Evolutionary conservation across 177 flowering plant species (phyloP).

Genomic region (Vitis hybrid): DNA sequence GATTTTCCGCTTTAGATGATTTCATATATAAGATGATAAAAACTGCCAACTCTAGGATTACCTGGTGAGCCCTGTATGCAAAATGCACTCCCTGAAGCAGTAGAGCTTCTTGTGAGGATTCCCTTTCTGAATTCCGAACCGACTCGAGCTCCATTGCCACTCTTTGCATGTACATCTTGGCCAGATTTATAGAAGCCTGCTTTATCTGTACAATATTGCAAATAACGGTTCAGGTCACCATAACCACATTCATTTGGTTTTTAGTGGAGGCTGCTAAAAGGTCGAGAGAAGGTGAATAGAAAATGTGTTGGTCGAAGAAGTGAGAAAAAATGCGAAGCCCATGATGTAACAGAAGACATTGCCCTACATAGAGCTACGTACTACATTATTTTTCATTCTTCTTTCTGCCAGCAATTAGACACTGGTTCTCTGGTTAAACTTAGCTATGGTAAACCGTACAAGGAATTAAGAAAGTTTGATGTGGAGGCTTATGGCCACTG

Average conservation of each 20-base stretch:
- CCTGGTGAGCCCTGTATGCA: slow-evolving; percentile 75
- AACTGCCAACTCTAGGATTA: slow-evolving; percentile 18
- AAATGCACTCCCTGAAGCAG: slow-evolving; percentile 69
- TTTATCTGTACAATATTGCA: slow-evolving; percentile 49
- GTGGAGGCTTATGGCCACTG: no score
- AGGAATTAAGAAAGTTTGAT: no score
- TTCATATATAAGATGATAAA: not conserved
- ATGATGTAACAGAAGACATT: no score
- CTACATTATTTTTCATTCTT: no score
- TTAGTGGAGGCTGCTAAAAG: no score
- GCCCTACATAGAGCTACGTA: no score
- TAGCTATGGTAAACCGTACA: no score
- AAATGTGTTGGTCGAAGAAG: no score
- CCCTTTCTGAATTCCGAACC: slow-evolving; percentile 42
- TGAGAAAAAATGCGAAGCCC: no score
- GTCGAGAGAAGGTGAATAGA: no score
- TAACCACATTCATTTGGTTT: not conserved
- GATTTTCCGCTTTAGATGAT: not conserved
- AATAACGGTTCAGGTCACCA: not conserved
- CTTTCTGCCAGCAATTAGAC: no score
- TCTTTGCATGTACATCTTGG: slow-evolving; percentile 60
- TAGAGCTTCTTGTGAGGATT: slow-evolving; percentile 58
- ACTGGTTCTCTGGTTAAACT: no score
- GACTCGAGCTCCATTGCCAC: slow-evolving; percentile 56
- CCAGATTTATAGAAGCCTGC: slow-evolving; percentile 56